phyloP scores from a whole-genome alignment of 2,329 filamentous ascomycete species.

The Alternaria infectoria region DNA sequence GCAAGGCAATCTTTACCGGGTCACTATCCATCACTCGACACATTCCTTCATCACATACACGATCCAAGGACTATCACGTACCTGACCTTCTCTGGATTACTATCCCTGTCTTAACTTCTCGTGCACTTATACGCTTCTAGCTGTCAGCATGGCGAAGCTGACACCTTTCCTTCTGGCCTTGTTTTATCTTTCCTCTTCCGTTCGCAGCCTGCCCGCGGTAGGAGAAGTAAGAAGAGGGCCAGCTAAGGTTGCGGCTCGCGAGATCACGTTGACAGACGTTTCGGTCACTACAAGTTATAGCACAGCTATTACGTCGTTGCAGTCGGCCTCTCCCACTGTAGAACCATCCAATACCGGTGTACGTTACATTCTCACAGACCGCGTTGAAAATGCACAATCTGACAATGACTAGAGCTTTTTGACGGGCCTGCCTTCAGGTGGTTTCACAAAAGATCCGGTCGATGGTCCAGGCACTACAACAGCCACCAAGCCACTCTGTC shows the following conservation, averaged over 20 bases:
- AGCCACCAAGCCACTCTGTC: constrained; percentile 30
- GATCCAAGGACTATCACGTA: constrained; percentile 6
- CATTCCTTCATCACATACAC: constrained; percentile 34
- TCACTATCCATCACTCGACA: constrained; percentile 36
- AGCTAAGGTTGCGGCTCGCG: constrained; percentile 24
- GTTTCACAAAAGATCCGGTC: constrained; percentile 36
- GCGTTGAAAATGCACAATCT: neutral
- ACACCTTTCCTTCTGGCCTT: constrained; percentile 32
- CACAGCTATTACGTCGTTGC: constrained; percentile 33
- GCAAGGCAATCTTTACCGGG: constrained; percentile 23
- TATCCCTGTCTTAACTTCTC: constrained; percentile 22
- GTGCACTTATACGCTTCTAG: constrained; percentile 5
- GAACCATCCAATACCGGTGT: constrained; percentile 38
- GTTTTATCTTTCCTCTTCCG: constrained; percentile 25
- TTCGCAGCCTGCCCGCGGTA: constrained; percentile 31
- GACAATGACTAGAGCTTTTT: constrained; percentile 33
- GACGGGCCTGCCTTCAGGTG: constrained; percentile 40
- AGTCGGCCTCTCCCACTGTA: constrained; percentile 33
- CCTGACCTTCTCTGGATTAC: constrained; percentile 17
- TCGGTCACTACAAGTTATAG: constrained; percentile 42
- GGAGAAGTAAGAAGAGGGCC: constrained; percentile 19
- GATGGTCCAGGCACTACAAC: constrained; percentile 24
- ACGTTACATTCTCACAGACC: constrained; percentile 3
- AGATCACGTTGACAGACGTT: constrained; percentile 27
- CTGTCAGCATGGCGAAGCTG: constrained; percentile 34